Base-by-base conservation (phyloP, 768 basidiomycete species). In the Paxillus involutus region DNA sequence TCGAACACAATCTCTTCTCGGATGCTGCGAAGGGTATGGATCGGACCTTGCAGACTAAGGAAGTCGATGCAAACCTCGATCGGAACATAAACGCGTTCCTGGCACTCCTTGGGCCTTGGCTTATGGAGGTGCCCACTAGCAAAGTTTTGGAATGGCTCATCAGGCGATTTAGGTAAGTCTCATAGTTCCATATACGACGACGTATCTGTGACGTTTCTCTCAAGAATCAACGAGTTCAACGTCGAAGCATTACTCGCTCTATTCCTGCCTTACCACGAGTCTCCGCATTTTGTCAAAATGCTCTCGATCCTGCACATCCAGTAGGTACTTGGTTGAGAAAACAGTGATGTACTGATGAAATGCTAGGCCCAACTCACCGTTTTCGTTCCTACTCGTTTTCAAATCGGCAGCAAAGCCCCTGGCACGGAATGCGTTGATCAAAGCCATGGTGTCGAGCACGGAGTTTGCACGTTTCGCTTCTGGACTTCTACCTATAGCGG, bases 121-220 rank as follows among this genome's bases (percentile, higher is more conserved):
- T 98, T 41, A 78, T 93, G 73, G 86, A 96, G 39, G 75, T 82
- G 33, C 89, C 92, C 0, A 81, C 91, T 0, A 86, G 85, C 17
- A 94, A 89, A 68, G 82, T 91, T 9, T 66, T 99, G 26, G 97
- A 99, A 64, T 99, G 96, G 96, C 80, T 98, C 24, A 92, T 98
- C 3, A 77, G 91, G 63, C 78, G 94, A 52, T 97, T 98, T 72
- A 86, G 95, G 95, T 92, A 59, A 40, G 83, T 14, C 5, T 47
- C 3, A 1, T 17, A 13, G 7, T 55, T 14, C n/a, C 10, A 3
- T 52, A 2, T 13, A 5, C 13, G n/a, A 21, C 12, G 36, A 43
- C 53, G 43, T 12, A 47, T 42, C 30, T 44, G 6, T 39, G 46
- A 59, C 26, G 3, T 39, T 24, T 37, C 11, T 50, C 16, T 35